Evolutionary conservation across 2,329 filamentous ascomycete species (phyloP), one percentile per base, ranked within the genome.

Genomic region (Penicillium corylophilum): DNA sequence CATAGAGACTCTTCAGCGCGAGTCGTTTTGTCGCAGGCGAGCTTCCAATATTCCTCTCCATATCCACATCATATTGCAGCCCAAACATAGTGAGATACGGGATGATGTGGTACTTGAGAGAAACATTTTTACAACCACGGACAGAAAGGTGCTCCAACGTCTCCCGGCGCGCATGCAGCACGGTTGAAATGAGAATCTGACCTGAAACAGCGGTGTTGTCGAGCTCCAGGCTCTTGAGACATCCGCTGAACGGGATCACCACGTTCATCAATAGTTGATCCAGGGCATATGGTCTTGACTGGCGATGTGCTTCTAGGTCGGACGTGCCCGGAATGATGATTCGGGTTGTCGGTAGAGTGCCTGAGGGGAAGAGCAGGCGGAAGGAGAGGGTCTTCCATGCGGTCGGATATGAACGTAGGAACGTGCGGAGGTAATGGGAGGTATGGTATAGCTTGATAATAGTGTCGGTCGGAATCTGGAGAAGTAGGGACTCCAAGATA

Each of bases 101-200:
- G 47, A 84, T 80, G 53, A 85, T 81, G 62, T 85, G 82, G 63
- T 85, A 84, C 63, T 85, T 85, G 57, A 85, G 77, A 12, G 81
- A 84, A 33, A 85, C 82, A 64, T 85, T 83, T 68, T 84, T 83
- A 73, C 82, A 85, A 18, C 82, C 82, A 20, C 82, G 79, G 43
- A 84, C 80, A 1, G 81, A 84, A 40, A 85, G 73, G 61, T 85
- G 82, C 62, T 81, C 76, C 41, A 85, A 70, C 0, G 79, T 82
- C 48, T 77, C 75, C 50, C 79, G 75, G 26, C 80, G 77, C 36
- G 78, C 74, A 54, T 79, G 74, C 46, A 84, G 70, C 16, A 85
- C 79, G 18, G 74, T 79, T 33, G 75, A 77, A 8, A 79, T 79
- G 42, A 85, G 73, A 38, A 79, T 80, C 48, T 80, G 77, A 23